Base-by-base conservation (phyloP, 352 stramenopile genomes). In the Aphanomyces cochlioides region DNA sequence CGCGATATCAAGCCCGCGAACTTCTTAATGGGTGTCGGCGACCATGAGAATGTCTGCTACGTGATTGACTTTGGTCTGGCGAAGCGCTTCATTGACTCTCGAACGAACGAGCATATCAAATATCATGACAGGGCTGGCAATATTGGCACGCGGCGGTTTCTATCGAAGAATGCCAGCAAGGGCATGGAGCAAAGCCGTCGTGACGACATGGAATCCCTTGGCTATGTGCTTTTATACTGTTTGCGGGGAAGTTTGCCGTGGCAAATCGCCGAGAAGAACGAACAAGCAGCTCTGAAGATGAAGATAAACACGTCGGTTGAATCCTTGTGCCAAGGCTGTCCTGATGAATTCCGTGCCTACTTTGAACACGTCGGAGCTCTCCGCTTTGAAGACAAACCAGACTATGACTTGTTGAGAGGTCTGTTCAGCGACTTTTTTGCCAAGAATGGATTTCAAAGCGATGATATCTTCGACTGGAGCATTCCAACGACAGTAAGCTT, bases 191-290 rank as follows among this genome's bases (percentile, higher is more conserved):
- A 98, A 74, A 89, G 76, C 66, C 81, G 95, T 59, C 78, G 95
- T 47, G 95, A 98, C 77, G 95, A 98, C 76, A 78, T 98, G 8
- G 93, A 98, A 75, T 97, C 87, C 8, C 74, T 98, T 3, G 95
- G 95, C 34, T 95, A 93, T 67, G 83, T 95, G 56, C 75, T 96
- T 7, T 82, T 96, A 2, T 95, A 93, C 67, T 98, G 98, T 75
- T 91, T 97, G 58, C 74, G 89, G 8, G 95, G 95, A n/a, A 90
- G 78, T 2, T 74, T 98, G 3, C 94, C 94, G 7, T 98, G 94
- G 94, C 94, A 98, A 79, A 93, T 93, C 50, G 82, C 98, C 59
- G 97, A 97, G 77, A 93, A 98, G 77, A 98, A 98, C 80, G 98
- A 98, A 75, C 84, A 97, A 73, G 85, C 92, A 41, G 98, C 98